These are phyloP conservation scores for Neopestalotiopsis sp. DNA, from an alignment of 2,329 filamentous ascomycete genomes.

Conservation along the genomic window DNA sequence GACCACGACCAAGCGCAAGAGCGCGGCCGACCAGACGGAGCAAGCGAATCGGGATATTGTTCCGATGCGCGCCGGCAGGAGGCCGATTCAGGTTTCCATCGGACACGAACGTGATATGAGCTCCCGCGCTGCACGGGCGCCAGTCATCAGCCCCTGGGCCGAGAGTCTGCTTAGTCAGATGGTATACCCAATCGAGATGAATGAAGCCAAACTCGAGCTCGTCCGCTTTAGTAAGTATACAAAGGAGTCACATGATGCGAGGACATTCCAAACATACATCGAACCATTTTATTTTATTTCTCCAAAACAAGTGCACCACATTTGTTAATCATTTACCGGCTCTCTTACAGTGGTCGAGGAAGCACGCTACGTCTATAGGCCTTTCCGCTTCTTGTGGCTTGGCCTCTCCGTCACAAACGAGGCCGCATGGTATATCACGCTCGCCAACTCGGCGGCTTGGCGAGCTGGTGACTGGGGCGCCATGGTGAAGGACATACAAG, in stretches of 20 bases:
- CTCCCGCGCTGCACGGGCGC: background rate
- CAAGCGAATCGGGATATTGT: background rate
- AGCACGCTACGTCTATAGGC: constrained; percentile 24
- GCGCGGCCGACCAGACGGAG: background rate
- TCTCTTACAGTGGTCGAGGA: constrained; percentile 28
- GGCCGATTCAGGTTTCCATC: constrained; percentile 5
- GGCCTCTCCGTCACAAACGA: constrained; percentile 30
- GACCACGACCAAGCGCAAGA: constrained; percentile 16
- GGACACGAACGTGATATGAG: constrained; percentile 21
- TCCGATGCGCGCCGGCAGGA: background rate
- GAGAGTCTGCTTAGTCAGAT: constrained; percentile 25
- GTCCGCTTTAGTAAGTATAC: constrained; percentile 27
- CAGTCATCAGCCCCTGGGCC: constrained; percentile 2
- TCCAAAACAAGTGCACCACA: no score
- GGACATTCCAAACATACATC: no score
- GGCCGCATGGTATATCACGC: constrained; percentile 33
- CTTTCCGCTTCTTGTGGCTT: constrained; percentile 33
- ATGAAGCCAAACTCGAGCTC: constrained; percentile 26
- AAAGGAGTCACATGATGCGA: no score
- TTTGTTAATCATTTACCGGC: background rate
- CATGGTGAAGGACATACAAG: constrained; percentile 19
- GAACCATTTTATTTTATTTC: no score
- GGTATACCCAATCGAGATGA: constrained; percentile 31
- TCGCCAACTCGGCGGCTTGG: constrained; percentile 31
- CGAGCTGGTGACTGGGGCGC: constrained; percentile 20